Evolutionary conservation across 352 stramenopile species (phyloP), one percentile per base, ranked within the genome.

Genomic region (Plasmopara viticola): DNA sequence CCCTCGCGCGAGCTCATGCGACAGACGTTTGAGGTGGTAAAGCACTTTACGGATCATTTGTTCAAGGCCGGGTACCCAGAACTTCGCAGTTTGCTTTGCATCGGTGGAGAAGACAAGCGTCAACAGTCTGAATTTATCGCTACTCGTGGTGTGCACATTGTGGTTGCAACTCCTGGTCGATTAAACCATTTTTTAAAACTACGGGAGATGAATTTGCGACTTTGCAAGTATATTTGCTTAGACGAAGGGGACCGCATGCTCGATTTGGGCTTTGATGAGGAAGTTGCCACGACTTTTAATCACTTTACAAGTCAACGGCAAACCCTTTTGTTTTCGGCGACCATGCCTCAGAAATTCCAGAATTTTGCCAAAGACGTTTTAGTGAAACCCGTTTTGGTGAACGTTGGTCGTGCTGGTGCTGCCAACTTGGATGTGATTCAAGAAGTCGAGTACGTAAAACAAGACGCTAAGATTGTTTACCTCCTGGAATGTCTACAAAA

Each of bases 401-500:
- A 99, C 70, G 96, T 99, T 10, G 95, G 95, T 14, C 86, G 97
- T 15, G 96, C 96, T 5, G 97, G 97, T 56, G 97, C 97, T 8
- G 96, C 97, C 14, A 99, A 98, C 66, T 66, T 99, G 30, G 96
- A 99, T 74, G 96, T 99, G 35, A 98, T 99, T 60, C 96, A 99
- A 68, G 95, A 99, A 60, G 95, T 99, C 37, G 96, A 99, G 70
- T 98, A 99, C 68, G 95, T 99, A 9, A 98, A 98, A 64, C 88
- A 98, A 58, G 97, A 99, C 60, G 95, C 95, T 20, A 98, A 99
- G 70, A 98, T 99, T 64, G 93, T 99, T 1, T 99, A 99, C 51
- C 64, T 99, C 35, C 78, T 99, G 25, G 94, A 99, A 71, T 99
- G 96, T 64, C 66, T 99, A 31, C 95, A 99, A 69, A 99, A 99